A percentile compares a stretch with the other conserved stretches of the same genome.
These are phyloP conservation scores for Erigeron philadelphicus DNA, from an alignment of 140 eudicot genomes.

Conservation along the genomic window DNA sequence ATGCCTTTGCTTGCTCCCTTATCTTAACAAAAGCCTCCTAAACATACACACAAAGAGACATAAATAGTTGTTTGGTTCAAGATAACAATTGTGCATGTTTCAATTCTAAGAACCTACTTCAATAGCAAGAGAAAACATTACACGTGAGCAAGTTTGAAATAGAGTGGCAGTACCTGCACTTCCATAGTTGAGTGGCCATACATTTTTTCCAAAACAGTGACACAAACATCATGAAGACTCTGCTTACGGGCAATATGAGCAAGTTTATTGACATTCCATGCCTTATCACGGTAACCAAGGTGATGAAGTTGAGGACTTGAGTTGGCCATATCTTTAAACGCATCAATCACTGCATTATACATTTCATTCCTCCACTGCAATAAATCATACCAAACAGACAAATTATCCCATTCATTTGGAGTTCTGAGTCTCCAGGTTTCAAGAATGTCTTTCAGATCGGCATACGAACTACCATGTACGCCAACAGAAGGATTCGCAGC, in stretches of 20 bases:
- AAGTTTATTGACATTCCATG: slow-evolving; percentile 97
- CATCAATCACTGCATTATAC: slow-evolving; percentile 87
- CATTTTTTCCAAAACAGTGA: slow-evolving; percentile 84
- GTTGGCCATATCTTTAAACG: slow-evolving; percentile 74
- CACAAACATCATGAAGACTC: slow-evolving; percentile 87
- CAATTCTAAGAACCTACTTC: background rate
- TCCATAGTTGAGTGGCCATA: slow-evolving; percentile 99
- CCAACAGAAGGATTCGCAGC: slow-evolving; percentile 64
- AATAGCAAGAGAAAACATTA: background rate
- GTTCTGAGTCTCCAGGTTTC: slow-evolving; percentile 98
- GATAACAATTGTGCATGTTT: background rate
- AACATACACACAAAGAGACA: slow-evolving; percentile 22
- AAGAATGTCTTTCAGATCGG: slow-evolving; percentile 95
- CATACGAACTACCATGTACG: slow-evolving; percentile 72
- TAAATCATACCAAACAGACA: slow-evolving; percentile 94
- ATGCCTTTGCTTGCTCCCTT: slow-evolving; percentile 97
- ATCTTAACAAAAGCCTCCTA: slow-evolving; percentile 98
- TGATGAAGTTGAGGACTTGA: slow-evolving; percentile 86
- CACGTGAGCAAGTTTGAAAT: background rate
- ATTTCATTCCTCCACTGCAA: slow-evolving; percentile 99
- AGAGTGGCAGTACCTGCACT: slow-evolving; percentile 61
- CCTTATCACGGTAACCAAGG: slow-evolving; percentile 98
- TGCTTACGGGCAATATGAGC: slow-evolving; percentile 96
- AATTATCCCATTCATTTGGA: slow-evolving; percentile 96
- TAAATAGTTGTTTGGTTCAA: background rate